Base-by-base conservation (phyloP, 805 yeast species). In the Yarrowia keelungensis region DNA sequence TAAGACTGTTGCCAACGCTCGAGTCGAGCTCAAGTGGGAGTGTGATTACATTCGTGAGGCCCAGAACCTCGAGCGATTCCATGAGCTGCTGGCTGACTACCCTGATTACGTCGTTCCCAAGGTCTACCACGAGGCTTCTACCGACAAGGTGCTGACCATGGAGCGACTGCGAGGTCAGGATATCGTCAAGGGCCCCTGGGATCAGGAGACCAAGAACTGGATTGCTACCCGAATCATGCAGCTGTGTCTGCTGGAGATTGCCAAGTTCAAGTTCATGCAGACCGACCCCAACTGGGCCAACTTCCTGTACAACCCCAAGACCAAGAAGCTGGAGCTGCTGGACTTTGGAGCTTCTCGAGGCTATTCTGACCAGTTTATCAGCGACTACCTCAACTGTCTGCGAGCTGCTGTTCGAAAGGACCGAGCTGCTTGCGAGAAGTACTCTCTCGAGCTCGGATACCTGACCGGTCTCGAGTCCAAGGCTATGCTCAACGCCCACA, bases 241-340 rank as follows among this genome's bases (percentile, higher is more conserved):
- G 72, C 82, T 95, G 50, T 92, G 97, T 75, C 80, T 95, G 59
- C 82, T 85, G 73, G 99, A 95, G 79, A 90, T 95, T 77, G 91
- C 92, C 14, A 81, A 85, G 73, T 93, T 89, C 81, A 85, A 85
- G 74, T 94, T 89, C 80, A 95, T 95, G 99, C 99, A 95, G 80
- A 94, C 98, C 0, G 99, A 95, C 80, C 99, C 99, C 65, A 95
- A 95, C 78, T 95, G 99, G 99, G 98, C 99, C 54, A 95, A 95
- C 78, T 95, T 95, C 80, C 79, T 95, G 70, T 92, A 90, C 80
- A 92, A 95, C 75, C 82, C 82, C 42, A 73, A 80, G n/a, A 87
- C 92, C 1, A 79, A 85, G 35, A 87, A 89, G 77, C 86, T 95
- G 69, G 98, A 94, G 78, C 81, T 95, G 69, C 81, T 95, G 67